Conservation (phyloP, 805 yeast genomes). For the Yarrowia osloensis region DNA sequence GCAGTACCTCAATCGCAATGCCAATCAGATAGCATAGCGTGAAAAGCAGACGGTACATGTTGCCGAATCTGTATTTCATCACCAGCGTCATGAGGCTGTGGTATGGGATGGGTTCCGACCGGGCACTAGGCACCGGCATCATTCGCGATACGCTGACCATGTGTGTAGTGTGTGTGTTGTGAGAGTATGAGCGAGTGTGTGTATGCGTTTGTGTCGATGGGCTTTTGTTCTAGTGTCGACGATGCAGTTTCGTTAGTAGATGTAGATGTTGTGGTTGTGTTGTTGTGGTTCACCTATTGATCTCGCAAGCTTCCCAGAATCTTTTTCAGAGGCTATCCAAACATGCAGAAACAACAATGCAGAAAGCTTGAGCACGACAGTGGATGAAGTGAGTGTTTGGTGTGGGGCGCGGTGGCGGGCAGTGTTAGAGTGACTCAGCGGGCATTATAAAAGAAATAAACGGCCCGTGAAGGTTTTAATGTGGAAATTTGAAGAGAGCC, state of each 20-base stretch:
- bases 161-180: neutral
- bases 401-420: no score
- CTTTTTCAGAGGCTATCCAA: slow-evolving; percentile 9
- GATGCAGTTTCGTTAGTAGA: neutral
- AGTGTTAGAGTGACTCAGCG: no score
- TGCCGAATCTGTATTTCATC: slow-evolving; percentile 18
- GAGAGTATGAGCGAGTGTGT: neutral
- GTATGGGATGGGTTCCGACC: slow-evolving; percentile 24
- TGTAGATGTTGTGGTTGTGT: neutral
- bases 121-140: slow-evolving; percentile 29
- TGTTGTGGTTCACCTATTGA: neutral
- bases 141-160: slow-evolving; percentile 29
- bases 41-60: slow-evolving; percentile 22
- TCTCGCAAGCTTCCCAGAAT: slow-evolving; percentile 16
- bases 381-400: no score
- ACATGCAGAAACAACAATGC: neutral
- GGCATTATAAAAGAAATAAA: no score
- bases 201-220: neutral
- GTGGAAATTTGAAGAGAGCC: no score
- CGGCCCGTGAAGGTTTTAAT: no score
- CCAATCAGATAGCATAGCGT: slow-evolving; percentile 17
- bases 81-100: slow-evolving; percentile 15
- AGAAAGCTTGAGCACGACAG: neutral
- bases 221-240: neutral
- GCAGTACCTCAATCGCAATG: neutral